Conservation (phyloP, 306 rosid genomes). For the Benincasa hispida region DNA sequence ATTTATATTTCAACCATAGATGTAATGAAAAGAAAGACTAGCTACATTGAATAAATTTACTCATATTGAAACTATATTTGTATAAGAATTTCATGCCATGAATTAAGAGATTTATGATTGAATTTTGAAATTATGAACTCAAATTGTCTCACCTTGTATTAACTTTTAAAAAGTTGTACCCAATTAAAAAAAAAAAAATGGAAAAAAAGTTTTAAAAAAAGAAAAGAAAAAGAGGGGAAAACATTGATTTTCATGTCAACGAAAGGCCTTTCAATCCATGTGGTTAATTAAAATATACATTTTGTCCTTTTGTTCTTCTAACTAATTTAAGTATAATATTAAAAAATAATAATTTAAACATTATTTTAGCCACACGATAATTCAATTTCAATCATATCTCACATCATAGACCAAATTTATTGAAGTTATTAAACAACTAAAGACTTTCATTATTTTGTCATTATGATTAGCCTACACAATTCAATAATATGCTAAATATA, state of each 20-base stretch:
- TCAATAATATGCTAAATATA: too few relatives aligned
- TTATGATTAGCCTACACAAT: too few relatives aligned
- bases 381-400: neutral
- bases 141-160: neutral
- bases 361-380: neutral
- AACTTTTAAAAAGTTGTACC: too few relatives aligned
- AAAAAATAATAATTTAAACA: neutral
- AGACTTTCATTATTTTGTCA: neutral
- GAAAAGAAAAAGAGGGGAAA: neutral
- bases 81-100: neutral
- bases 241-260: neutral
- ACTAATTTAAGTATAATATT: neutral
- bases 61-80: too few relatives aligned
- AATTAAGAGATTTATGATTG: neutral
- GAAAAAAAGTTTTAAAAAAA: too few relatives aligned
- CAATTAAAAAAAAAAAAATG: too few relatives aligned
- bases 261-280: neutral
- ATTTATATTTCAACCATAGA: too few relatives aligned
- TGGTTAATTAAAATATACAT: neutral
- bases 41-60: too few relatives aligned
- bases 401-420: neutral
- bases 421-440: neutral
- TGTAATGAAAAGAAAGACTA: too few relatives aligned
- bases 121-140: neutral
- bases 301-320: neutral